Evolutionary conservation across 139 green algal species (phyloP), one percentile per base, ranked within the genome.

Genomic region (Nannochloris sp.): DNA sequence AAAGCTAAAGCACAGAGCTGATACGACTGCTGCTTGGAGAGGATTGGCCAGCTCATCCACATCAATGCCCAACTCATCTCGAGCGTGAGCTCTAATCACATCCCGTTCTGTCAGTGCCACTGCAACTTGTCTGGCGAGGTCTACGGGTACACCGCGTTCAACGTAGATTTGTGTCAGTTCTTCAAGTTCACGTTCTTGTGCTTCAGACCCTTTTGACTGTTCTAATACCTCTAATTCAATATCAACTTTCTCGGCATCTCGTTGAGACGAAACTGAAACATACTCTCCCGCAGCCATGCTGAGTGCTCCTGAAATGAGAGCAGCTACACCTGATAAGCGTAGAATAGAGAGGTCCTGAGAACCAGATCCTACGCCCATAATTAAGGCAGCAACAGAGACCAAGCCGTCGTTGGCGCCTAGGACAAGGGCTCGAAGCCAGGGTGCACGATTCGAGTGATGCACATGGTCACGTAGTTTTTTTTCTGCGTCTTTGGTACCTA

Each of bases 51-150:
- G 68, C 23, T 92, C 79, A 60, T 96, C 89, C 6, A 96, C 53
- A 62, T 96, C 89, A 37, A 96, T 96, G 51, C 90, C 90, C 48
- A 96, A 76, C 78, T 96, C 88, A 51, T 96, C 88, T 0, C 89
- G 60, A 4, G 88, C 89, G 61, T 96, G 90, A 0, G 90, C 82
- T 0, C 83, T 61, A n/a, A 96, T 73, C 2, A 90, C 84, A 51
- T 96, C 87, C 31, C 83, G 75, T 15, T 81, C 78, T n/a, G 81
- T 87, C 4, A 91, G 70, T 7, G 65, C 63, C 8, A 65, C 47
- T 29, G 80, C 77, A 45, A 85, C 76, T 61, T 76, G 47, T 3
- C 56, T 59, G 0, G 89, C 89, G 29, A 95, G 72, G 9, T 78
- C 48, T 15, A 67, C 47, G 6, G 68, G 73, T 33, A 95, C 64